A percentile compares a stretch with the other conserved stretches of the same genome.
phyloP scores from a whole-genome alignment of 2,329 filamentous ascomycete genomes.

The Aspergillus vadensis region DNA sequence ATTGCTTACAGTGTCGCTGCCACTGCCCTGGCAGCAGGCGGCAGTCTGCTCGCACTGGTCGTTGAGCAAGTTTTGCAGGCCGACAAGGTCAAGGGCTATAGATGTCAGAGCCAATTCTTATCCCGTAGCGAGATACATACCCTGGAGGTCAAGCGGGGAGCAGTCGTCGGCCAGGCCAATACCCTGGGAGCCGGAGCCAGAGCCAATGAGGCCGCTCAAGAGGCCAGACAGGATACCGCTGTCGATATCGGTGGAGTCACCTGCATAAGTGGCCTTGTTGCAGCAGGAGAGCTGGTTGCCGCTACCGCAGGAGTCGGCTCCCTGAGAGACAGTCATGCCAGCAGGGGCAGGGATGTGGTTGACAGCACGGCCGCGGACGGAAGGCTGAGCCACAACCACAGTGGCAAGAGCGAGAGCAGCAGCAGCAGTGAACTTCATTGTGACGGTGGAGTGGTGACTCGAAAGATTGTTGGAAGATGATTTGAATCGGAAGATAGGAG shows the following conservation, averaged over 20 bases:
- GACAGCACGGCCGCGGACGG: slow-evolving; percentile 23
- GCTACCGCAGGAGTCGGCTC: slow-evolving; percentile 37
- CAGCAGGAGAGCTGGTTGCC: slow-evolving; percentile 41
- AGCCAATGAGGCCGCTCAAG: slow-evolving; percentile 35
- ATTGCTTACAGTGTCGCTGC: slow-evolving; percentile 30
- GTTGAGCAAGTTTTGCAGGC: slow-evolving; percentile 35
- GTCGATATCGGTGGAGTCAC: slow-evolving; percentile 35
- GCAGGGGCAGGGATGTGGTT: slow-evolving; percentile 26
- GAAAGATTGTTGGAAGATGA: not conserved
- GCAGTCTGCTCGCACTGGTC: slow-evolving; percentile 43
- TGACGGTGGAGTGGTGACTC: slow-evolving; percentile 16
- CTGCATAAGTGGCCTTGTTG: slow-evolving; percentile 39
- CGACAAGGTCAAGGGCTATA: slow-evolving; percentile 31
- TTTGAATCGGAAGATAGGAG: not conserved
- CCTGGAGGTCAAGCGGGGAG: slow-evolving; percentile 38
- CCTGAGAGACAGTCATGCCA: slow-evolving; percentile 35
- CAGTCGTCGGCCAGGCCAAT: slow-evolving; percentile 43
- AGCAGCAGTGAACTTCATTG: slow-evolving; percentile 36
- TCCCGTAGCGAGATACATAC: slow-evolving; percentile 8
- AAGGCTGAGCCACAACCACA: not conserved
- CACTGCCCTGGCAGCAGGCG: slow-evolving; percentile 38
- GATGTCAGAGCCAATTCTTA: not conserved
- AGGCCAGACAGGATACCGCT: slow-evolving; percentile 34
- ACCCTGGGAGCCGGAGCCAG: slow-evolving; percentile 33
- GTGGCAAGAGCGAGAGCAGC: slow-evolving; percentile 31